A percentile compares a stretch with the other conserved stretches of the same genome.
Conservation (phyloP, 2,329 filamentous ascomycete species). For the Aspergillus pseudoglaucus region DNA sequence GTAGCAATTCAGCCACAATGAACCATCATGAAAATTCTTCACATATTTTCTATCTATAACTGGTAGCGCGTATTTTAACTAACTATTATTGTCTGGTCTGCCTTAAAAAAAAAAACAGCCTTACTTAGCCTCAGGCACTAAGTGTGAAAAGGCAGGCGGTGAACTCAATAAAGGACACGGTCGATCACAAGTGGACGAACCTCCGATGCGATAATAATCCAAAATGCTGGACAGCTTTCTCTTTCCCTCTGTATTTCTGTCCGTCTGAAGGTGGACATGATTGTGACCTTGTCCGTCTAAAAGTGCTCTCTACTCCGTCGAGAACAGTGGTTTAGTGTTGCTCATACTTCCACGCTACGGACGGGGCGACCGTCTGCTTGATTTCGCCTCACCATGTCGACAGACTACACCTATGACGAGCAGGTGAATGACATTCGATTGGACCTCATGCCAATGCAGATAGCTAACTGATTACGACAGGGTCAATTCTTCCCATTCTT, state of each 20-base stretch:
- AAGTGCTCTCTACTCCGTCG: background rate
- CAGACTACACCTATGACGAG: constrained; percentile 97
- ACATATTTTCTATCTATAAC: too few species aligned
- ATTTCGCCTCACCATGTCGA: constrained; percentile 55
- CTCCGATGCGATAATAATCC: constrained; percentile 17
- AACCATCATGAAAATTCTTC: background rate
- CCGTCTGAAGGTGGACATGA: constrained; percentile 7
- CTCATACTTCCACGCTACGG: constrained; percentile 18
- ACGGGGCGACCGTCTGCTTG: constrained; percentile 27
- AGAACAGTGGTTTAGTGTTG: background rate
- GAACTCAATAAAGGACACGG: constrained; percentile 31
- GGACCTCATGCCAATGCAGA: background rate
- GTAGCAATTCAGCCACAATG: background rate
- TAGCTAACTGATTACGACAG: constrained; percentile 36
- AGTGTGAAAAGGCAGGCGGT: constrained; percentile 23
- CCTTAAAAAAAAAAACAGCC: constrained; percentile 1
- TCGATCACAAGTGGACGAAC: constrained; percentile 24
- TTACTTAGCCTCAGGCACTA: background rate
- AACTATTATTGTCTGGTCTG: background rate
- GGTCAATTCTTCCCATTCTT: constrained; percentile 99
- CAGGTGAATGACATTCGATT: constrained; percentile 48
- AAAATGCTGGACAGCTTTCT: constrained; percentile 9
- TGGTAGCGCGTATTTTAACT: too few species aligned
- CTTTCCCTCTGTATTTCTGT: constrained; percentile 4
- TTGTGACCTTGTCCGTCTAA: constrained; percentile 3